A percentile compares a stretch with the other conserved stretches of the same genome.
phyloP scores from a whole-genome alignment of 1,139 yeast species.

The Citeromyces hawaiiensis region DNA sequence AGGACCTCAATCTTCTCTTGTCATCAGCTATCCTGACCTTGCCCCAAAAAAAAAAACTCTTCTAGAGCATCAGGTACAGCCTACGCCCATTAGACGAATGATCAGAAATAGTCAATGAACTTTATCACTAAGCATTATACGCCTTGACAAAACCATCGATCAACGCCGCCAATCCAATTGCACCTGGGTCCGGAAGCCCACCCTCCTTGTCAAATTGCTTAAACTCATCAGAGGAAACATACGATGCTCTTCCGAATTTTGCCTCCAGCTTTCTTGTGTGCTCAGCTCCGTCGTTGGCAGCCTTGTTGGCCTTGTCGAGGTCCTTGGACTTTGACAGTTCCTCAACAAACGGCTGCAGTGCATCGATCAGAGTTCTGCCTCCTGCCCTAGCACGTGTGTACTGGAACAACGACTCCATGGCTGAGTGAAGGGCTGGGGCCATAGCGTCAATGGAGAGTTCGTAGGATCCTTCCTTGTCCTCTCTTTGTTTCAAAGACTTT shows the following conservation, averaged over 20 bases:
- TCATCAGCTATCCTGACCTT: no score
- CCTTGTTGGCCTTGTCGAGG: constrained; percentile 43
- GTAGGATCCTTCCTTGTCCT: constrained; percentile 15
- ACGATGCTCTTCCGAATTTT: constrained; percentile 87
- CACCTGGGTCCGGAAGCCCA: constrained; percentile 92
- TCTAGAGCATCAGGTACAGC: no score
- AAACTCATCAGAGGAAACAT: constrained; percentile 54
- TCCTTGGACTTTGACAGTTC: constrained; percentile 36
- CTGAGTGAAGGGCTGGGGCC: constrained; percentile 31
- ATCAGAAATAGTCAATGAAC: no score
- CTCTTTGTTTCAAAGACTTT: constrained; percentile 25
- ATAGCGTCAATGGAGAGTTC: constrained; percentile 21
- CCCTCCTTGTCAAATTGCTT: constrained; percentile 27
- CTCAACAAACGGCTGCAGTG: constrained; percentile 76
- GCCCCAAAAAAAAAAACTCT: no score
- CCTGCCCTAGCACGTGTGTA: constrained; percentile 85
- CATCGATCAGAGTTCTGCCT: constrained; percentile 83
- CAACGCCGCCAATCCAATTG: constrained; percentile 63
- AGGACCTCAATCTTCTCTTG: no score
- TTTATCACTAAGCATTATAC: no score
- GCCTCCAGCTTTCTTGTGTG: constrained; percentile 65
- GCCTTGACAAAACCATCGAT: constrained; percentile 29
- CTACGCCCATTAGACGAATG: no score
- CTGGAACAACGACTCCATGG: constrained; percentile 50
- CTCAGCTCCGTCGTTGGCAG: constrained; percentile 68